phyloP scores from a whole-genome alignment of 352 stramenopile species.

The Pythium sp. region DNA sequence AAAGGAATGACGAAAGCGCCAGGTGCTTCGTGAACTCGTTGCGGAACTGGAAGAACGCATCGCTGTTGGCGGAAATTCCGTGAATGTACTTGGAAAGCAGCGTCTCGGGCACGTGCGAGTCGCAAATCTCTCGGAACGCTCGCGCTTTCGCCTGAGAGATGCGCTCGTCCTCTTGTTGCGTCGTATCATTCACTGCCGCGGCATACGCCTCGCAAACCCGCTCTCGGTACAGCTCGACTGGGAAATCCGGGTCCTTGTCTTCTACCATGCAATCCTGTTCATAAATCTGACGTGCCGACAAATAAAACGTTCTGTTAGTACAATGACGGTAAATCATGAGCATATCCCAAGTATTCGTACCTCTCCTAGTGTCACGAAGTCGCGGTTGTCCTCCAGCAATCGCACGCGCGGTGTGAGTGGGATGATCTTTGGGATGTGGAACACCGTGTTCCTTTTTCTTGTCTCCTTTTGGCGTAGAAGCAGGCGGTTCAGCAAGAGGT shows the following conservation, averaged over 20 bases:
- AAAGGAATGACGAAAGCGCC: conserved; percentile 81
- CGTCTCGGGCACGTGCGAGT: conserved; percentile 75
- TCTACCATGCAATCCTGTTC: conserved; percentile 69
- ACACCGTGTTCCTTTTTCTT: conserved; percentile 84
- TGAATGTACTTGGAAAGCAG: conserved; percentile 86
- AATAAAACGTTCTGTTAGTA: neutral
- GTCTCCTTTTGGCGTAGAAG: conserved; percentile 86
- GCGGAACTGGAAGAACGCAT: conserved; percentile 86
- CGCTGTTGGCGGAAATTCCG: conserved; percentile 60
- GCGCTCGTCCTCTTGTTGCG: conserved; percentile 60
- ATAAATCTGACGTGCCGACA: conserved; percentile 46
- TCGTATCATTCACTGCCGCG: conserved; percentile 27
- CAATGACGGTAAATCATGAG: neutral
- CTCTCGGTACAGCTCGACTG: conserved; percentile 76
- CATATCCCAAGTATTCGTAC: conserved; percentile 11
- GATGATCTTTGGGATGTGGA: conserved; percentile 91
- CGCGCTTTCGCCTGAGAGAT: conserved; percentile 58
- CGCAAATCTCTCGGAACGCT: conserved; percentile 82
- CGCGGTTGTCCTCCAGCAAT: conserved; percentile 80
- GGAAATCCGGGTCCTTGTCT: conserved; percentile 73
- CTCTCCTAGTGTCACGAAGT: conserved; percentile 85
- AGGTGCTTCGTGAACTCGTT: conserved; percentile 86
- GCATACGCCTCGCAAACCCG: conserved; percentile 71
- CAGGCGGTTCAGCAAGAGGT: conserved; percentile 86
- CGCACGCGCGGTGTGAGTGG: conserved; percentile 89